phyloP scores from a whole-genome alignment of 169 alveolate genomes.

The Babesia bovis region DNA sequence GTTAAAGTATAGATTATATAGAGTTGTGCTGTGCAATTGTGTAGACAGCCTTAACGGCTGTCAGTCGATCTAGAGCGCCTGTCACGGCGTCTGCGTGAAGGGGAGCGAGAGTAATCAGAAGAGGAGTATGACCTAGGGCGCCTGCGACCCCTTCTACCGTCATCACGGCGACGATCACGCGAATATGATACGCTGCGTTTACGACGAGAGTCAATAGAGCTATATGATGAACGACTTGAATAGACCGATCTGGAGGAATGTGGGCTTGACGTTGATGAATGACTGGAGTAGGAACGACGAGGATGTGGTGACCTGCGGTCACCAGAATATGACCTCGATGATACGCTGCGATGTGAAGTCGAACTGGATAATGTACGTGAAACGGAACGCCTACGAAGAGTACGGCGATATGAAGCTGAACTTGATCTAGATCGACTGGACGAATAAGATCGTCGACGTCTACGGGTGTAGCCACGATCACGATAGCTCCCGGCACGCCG shows the following conservation, averaged over 20 bases:
- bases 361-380: not conserved
- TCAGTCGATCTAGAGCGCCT: not conserved
- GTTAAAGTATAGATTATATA: no score
- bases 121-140: not conserved
- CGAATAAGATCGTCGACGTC: slow-evolving; percentile 15
- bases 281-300: slow-evolving; percentile 26
- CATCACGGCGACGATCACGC: not conserved
- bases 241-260: not conserved
- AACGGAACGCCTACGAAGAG: not conserved
- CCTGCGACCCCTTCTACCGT: not conserved
- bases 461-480: not conserved
- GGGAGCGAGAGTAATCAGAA: not conserved
- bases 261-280: not conserved
- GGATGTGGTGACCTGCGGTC: not conserved
- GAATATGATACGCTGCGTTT: not conserved
- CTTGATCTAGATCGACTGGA: slow-evolving; percentile 2
- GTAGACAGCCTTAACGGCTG: slow-evolving; percentile 3
- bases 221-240: not conserved
- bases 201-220: not conserved
- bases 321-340: not conserved
- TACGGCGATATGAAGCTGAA: not conserved
- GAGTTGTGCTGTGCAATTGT: no score
- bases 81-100: not conserved
- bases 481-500: not conserved
- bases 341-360: slow-evolving; percentile 10